Evolutionary conservation across 768 basidiomycete species (phyloP).

Genomic region (Termitomyces sp.): DNA sequence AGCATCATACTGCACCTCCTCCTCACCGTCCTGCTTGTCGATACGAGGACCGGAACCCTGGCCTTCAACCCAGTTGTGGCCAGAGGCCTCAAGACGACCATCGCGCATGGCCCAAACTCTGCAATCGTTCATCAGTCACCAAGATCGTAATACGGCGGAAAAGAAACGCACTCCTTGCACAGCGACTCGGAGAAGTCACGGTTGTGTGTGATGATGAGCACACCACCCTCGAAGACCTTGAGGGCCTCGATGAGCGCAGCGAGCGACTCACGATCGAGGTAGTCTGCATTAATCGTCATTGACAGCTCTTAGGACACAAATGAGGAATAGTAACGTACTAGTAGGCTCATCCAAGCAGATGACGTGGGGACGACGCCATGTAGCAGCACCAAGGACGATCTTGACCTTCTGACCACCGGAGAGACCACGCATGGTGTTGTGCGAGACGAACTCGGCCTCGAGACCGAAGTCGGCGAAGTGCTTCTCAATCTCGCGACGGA

Average conservation of each 20-base stretch:
- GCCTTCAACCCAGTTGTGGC: slow-evolving; percentile 99
- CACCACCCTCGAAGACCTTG: slow-evolving; percentile 98
- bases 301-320: no score
- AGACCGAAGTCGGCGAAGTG: slow-evolving; percentile 99
- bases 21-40: slow-evolving; percentile 90
- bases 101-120: slow-evolving; percentile 99
- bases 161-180: slow-evolving; percentile 66
- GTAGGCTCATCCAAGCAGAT: slow-evolving; percentile 98
- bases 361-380: slow-evolving; percentile 98
- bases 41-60: slow-evolving; percentile 94
- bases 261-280: slow-evolving; percentile 98
- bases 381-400: slow-evolving; percentile 97
- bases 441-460: slow-evolving; percentile 97
- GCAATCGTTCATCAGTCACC: slow-evolving; percentile 1
- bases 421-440: slow-evolving; percentile 99
- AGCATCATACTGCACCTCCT: slow-evolving; percentile 90
- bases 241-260: slow-evolving; percentile 98
- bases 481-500: slow-evolving; percentile 98
- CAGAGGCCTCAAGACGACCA: slow-evolving; percentile 92
- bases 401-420: slow-evolving; percentile 99
- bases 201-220: slow-evolving; percentile 96
- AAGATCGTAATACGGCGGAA: not conserved
- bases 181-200: slow-evolving; percentile 98
- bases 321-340: slow-evolving; percentile 60
- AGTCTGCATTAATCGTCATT: slow-evolving; percentile 54